These are phyloP conservation scores for Saccharomyces hybrid DNA, from an alignment of 1,139 yeast species.

Conservation along the genomic window DNA sequence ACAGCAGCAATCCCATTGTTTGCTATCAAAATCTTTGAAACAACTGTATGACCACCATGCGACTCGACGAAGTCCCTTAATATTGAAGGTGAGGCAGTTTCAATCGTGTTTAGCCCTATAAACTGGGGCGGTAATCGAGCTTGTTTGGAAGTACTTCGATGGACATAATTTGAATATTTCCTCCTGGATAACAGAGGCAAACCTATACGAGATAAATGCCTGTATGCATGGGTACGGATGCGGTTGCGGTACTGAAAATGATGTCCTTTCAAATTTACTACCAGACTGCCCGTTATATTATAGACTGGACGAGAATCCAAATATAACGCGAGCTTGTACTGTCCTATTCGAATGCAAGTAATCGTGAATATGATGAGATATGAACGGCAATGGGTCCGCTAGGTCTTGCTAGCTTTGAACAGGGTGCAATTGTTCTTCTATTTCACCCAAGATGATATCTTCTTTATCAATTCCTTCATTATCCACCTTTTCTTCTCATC, in stretches of 20 bases:
- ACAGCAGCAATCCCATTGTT: conserved; percentile 99
- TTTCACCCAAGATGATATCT: neutral
- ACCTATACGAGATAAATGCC: neutral
- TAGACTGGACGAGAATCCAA: neutral
- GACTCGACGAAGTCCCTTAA: conserved; percentile 78
- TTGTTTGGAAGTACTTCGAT: conserved; percentile 22
- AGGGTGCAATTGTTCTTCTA: neutral
- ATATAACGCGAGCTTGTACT: neutral
- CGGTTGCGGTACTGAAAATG: neutral
- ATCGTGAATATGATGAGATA: neutral
- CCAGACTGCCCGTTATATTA: neutral
- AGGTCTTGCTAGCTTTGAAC: neutral
- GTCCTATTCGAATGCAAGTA: neutral
- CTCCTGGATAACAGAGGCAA: neutral
- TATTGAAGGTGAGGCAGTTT: conserved; percentile 58
- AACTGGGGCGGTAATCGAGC: conserved; percentile 58
- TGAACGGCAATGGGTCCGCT: neutral
- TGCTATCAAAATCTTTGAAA: conserved; percentile 81
- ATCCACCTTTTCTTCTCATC: neutral
- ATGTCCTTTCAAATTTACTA: neutral
- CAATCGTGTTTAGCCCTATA: conserved; percentile 40
- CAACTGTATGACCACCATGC: conserved; percentile 93
- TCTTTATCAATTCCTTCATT: neutral
- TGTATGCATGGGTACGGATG: neutral
- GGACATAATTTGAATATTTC: neutral